phyloP scores from a whole-genome alignment of 2,329 filamentous ascomycete species.

The Calonectria leucothoes region DNA sequence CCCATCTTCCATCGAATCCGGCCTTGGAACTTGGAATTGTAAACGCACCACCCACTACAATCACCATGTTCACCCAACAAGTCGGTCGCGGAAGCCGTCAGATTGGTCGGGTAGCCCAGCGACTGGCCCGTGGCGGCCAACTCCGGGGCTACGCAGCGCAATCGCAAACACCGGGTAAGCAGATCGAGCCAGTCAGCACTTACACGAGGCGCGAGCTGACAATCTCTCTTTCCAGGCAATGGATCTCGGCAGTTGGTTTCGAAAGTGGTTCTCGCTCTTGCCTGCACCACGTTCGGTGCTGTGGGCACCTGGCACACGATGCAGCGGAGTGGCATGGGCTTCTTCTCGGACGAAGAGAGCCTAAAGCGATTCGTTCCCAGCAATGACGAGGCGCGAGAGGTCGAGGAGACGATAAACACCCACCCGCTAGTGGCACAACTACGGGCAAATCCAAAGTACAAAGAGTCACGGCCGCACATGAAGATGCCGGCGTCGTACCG shows the following conservation, averaged over 20 bases:
- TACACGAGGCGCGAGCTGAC: slow-evolving; percentile 27
- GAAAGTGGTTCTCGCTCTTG: slow-evolving; percentile 44
- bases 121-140: slow-evolving; percentile 29
- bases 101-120: slow-evolving; percentile 37
- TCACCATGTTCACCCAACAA: slow-evolving; percentile 38
- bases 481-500: slow-evolving; percentile 82
- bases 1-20: neutral
- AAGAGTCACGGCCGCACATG: slow-evolving; percentile 85
- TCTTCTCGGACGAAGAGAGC: slow-evolving; percentile 75
- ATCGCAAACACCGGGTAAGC: slow-evolving; percentile 32
- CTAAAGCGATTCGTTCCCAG: slow-evolving; percentile 71
- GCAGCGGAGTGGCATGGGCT: slow-evolving; percentile 50
- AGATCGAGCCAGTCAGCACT: neutral
- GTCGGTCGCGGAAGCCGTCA: slow-evolving; percentile 39
- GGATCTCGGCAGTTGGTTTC: slow-evolving; percentile 39
- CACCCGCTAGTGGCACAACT: slow-evolving; percentile 81
- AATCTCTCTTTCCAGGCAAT: slow-evolving; percentile 23
- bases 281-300: slow-evolving; percentile 47
- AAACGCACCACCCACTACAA: neutral
- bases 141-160: slow-evolving; percentile 42
- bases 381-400: slow-evolving; percentile 65
- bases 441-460: slow-evolving; percentile 73
- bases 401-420: slow-evolving; percentile 79
- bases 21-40: neutral
- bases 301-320: slow-evolving; percentile 51